Evolutionary conservation across 225 moss, liverwort and hornwort genomes (phyloP), one percentile per base, ranked within the genome.

Genomic region (Polytrichum commune): DNA sequence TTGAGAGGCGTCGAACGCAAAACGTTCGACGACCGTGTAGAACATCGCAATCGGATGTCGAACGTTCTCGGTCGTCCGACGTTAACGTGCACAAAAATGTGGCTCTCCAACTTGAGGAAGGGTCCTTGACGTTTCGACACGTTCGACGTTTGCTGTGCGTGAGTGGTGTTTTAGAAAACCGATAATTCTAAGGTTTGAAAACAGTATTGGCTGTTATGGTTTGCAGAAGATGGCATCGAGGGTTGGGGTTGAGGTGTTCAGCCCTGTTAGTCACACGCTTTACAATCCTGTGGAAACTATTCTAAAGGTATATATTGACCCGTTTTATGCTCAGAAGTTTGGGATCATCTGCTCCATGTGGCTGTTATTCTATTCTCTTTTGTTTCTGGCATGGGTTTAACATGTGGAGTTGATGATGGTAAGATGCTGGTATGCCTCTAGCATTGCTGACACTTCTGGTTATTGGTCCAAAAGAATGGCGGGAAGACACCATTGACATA

Each of bases 241-340:
- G 74, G 27, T 25, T 1, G 95, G 91, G 56, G 84, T 95, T 9
- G 90, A 90, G 75, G 82, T 95, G 54, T 82, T 81, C 75, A 79
- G 84, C 55, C 92, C 91, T 77, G 82, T 91, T 19, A 98, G 95
- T 72, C 95, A 98, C 72, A 98, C 97, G 5, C 75, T 98, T 29
- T 95, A 90, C 69, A 80, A 93, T 63, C 95, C 93, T 67, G 63
- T 69, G 62, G 87, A 92, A 18, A 91, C 76, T 22, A 91, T 95
- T 22, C 65, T 67, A 60, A 86, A 86, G 86, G 86, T 76, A 72
- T 23, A 19, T 10, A 10, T 27, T 19, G 8, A 35, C 2, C 28
- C 63, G 9, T 64, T 29, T 18, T 28, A 18, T 64, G 16, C 10
- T 10, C 38, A 46, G 38, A 46, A 46, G 13, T 46, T 46, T 46